Evolutionary conservation across 768 basidiomycete species (phyloP), one percentile per base, ranked within the genome.

Genomic region (Phanerochaete carnosa): DNA sequence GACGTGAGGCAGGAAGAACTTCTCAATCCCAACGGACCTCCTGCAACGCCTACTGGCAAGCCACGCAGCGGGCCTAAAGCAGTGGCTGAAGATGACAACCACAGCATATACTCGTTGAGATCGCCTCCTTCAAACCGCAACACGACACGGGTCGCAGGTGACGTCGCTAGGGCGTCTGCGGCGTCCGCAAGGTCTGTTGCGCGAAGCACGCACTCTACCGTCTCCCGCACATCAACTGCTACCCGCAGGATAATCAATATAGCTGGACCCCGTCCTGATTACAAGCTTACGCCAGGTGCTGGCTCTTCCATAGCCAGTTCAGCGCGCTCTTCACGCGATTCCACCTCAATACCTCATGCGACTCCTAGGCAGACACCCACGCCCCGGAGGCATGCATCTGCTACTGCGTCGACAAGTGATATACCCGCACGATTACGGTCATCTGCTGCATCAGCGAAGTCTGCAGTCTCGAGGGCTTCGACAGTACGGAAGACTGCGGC

Each of bases 201-300:
- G 2, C 74, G 78, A 39, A 82, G 80, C 62, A 77, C 75, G 11
- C 64, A 69, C 26, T 74, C 73, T 2, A 71, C 70, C 1, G 64
- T 66, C 13, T 76, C 75, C 28, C 70, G 74, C 11, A 66, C 66
- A 35, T 72, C 70, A 33, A 65, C 68, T 22, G 61, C 67, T n/a
- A 68, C 66, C 9, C 68, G 73, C 3, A 70, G 69, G 19, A 53
- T 55, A 11, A 58, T 66, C n/a, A 56, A 64, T 23, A 66, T 64
- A 9, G 56, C 70, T 1, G 68, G 67, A 11, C 63, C 62, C 22
- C 67, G 74, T 19, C 89, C 89, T 2, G 90, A 92, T 64, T 90
- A 88, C 5, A 90, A 91, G 67, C 76, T 90, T 9, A 88, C 87
- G 2, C 88, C 88, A 22, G 77, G 70, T 35, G 55, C 68, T 5